Evolutionary conservation across 2,329 filamentous ascomycete genomes (phyloP).

Genomic region (Penicillium sp.): DNA sequence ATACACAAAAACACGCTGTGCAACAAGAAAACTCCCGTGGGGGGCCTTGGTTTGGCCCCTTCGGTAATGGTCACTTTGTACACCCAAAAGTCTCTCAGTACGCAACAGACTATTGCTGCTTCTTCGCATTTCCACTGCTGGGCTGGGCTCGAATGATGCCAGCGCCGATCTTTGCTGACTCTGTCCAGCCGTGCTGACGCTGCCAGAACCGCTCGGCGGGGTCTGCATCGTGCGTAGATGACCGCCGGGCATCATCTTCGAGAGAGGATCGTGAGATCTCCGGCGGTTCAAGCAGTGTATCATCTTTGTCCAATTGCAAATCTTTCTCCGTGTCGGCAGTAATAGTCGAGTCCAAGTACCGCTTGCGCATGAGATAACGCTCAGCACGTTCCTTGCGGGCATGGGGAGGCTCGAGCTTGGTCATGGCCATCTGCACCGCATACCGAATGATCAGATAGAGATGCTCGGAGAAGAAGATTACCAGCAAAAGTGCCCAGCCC

Average conservation of each 20-base stretch:
- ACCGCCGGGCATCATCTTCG: constrained; percentile 43
- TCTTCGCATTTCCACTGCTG: constrained; percentile 29
- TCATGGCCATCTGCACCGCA: constrained; percentile 68
- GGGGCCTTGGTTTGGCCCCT: too few relatives aligned
- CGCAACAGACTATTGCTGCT: constrained; percentile 29
- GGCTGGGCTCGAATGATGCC: constrained; percentile 40
- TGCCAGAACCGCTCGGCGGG: constrained; percentile 44
- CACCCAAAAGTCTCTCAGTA: neutral
- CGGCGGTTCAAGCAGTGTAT: constrained; percentile 9
- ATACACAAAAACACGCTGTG: neutral
- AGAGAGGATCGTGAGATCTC: constrained; percentile 38
- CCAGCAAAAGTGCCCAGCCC: constrained; percentile 75
- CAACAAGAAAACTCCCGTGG: neutral
- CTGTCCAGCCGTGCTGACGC: constrained; percentile 45
- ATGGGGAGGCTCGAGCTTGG: constrained; percentile 80
- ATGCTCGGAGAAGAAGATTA: constrained; percentile 84
- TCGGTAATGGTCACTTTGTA: neutral
- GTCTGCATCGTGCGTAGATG: constrained; percentile 33
- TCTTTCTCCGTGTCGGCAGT: constrained; percentile 8
- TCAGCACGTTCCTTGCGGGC: constrained; percentile 81
- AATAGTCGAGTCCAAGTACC: constrained; percentile 59
- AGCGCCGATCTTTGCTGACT: constrained; percentile 40
- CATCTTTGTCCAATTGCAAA: constrained; percentile 19
- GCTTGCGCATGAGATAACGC: constrained; percentile 75
- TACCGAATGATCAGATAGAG: constrained; percentile 77